Percentiles rank a stretch among this genome's conserved stretches.
Evolutionary conservation across 257 asterid species (phyloP).

Genomic region (Catharanthus roseus): DNA sequence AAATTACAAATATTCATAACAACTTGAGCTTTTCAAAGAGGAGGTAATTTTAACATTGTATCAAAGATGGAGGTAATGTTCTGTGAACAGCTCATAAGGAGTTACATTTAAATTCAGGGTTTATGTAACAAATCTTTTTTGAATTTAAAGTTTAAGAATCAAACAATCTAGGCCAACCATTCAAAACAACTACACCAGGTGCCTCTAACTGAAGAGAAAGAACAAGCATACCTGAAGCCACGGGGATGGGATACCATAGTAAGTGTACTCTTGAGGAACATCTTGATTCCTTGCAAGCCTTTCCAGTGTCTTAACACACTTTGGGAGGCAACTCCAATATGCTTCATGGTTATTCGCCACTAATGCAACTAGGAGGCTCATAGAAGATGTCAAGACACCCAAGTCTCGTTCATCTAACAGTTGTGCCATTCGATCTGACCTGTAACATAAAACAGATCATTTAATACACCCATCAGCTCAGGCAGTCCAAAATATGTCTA

Average conservation of each 20-base stretch:
- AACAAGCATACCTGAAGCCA: constrained; percentile 90
- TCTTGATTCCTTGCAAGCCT: constrained; percentile 95
- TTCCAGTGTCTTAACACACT: constrained; percentile 87
- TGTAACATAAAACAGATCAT: constrained; percentile 28
- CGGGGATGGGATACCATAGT: constrained; percentile 98
- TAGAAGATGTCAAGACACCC: constrained; percentile 94
- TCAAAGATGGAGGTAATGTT: neutral
- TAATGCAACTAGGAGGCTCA: constrained; percentile 95
- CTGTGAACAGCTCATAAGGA: neutral
- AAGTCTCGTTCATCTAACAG: constrained; percentile 97
- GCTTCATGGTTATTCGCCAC: constrained; percentile 94
- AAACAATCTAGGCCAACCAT: neutral
- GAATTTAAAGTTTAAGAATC: neutral
- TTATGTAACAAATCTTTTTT: neutral
- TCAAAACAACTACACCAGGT: neutral
- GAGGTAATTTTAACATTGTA: neutral
- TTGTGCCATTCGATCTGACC: constrained; percentile 99
- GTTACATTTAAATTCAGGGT: neutral
- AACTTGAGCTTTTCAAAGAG: neutral
- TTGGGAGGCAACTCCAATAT: constrained; percentile 96
- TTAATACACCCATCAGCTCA: constrained; percentile 7
- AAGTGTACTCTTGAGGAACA: constrained; percentile 95
- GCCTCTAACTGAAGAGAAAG: constrained; percentile 9
- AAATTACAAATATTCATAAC: neutral
- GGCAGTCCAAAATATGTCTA: neutral